phyloP scores from a whole-genome alignment of 164 flowering plant genomes.

The Annona squamosa region DNA sequence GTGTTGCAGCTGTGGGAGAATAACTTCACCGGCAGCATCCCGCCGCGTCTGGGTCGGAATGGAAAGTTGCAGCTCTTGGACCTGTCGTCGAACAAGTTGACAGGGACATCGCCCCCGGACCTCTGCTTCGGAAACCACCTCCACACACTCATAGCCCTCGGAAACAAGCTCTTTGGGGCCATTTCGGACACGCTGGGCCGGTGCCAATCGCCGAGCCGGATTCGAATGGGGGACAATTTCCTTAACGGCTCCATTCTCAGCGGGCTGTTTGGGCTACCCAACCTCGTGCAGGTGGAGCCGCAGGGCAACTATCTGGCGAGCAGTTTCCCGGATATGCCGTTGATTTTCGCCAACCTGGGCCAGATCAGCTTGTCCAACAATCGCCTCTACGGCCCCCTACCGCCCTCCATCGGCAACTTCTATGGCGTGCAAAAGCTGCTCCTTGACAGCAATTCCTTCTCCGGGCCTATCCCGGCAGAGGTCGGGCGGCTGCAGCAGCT shows the following conservation, averaged over 20 bases:
- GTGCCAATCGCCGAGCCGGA: conserved; percentile 58
- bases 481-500: conserved; percentile 83
- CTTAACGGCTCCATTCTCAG: conserved; percentile 83
- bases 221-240: conserved; percentile 85
- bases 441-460: conserved; percentile 76
- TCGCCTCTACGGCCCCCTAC: conserved; percentile 61
- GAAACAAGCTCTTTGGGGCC: conserved; percentile 73
- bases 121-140: conserved; percentile 63
- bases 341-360: conserved; percentile 45
- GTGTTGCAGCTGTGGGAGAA: conserved; percentile 97
- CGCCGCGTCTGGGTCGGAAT: conserved; percentile 55
- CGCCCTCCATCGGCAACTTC: conserved; percentile 70
- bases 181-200: conserved; percentile 74
- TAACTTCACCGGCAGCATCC: conserved; percentile 82
- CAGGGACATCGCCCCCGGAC: conserved; percentile 65
- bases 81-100: conserved; percentile 76
- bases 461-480: conserved; percentile 68
- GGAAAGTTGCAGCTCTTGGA: conserved; percentile 59
- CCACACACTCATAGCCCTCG: conserved; percentile 67
- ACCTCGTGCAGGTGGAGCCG: conserved; percentile 71
- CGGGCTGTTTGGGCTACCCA: conserved; percentile 64
- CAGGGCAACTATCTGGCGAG: conserved; percentile 74
- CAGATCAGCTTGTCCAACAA: conserved; percentile 85
- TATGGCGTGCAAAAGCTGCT: conserved; percentile 83
- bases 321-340: conserved; percentile 46